These are phyloP conservation scores for Balakata baccata DNA, from an alignment of 345 rosid genomes.

Conservation along the genomic window DNA sequence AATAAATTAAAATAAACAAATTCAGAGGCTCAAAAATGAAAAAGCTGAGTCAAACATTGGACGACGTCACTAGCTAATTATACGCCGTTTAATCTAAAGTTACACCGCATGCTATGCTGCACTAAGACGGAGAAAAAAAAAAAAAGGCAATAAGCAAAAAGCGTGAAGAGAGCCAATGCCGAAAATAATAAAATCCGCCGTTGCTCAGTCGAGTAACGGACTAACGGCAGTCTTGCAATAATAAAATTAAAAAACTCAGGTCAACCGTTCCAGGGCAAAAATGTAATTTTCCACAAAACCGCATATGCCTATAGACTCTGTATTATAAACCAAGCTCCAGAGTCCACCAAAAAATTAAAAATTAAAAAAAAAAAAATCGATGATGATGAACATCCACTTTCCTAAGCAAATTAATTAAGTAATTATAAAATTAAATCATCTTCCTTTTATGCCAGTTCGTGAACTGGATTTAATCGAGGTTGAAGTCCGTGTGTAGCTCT, in stretches of 20 bases:
- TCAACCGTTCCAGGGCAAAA: constrained; percentile 20
- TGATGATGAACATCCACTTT: neutral
- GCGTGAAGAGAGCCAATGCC: too few species aligned
- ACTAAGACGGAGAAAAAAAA: neutral
- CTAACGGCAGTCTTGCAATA: too few species aligned
- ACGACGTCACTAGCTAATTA: neutral
- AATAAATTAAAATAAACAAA: too few species aligned
- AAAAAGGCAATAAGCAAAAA: too few species aligned
- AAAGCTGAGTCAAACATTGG: neutral
- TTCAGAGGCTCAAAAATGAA: too few species aligned
- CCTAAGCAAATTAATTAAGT: neutral
- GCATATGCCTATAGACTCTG: too few species aligned
- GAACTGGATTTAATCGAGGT: constrained; percentile 32
- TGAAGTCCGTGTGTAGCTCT: constrained; percentile 20
- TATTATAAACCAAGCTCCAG: too few species aligned
- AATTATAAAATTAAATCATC: constrained; percentile 2
- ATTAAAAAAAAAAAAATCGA: too few species aligned
- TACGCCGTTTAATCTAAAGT: neutral
- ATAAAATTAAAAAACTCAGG: neutral
- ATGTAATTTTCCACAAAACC: neutral
- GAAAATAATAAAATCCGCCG: neutral
- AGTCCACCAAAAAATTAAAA: too few species aligned
- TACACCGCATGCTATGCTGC: neutral
- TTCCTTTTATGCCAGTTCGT: neutral
- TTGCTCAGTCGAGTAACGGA: neutral